These are phyloP conservation scores for Dipodascopsis uninucleata DNA, from an alignment of 805 yeast genomes.

Conservation along the genomic window DNA sequence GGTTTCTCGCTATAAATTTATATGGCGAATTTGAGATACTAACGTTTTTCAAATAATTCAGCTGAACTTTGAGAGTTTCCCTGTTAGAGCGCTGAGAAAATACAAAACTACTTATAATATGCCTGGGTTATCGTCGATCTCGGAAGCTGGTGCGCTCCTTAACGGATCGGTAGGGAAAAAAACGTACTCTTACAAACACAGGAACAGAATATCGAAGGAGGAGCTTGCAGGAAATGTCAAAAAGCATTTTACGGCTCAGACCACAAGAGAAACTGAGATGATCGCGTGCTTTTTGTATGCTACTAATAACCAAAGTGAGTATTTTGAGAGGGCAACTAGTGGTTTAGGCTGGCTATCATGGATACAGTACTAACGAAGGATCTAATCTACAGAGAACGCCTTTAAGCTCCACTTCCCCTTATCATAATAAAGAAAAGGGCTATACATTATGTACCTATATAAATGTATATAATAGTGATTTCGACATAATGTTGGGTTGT, in stretches of 20 bases:
- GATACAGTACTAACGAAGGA: slow-evolving; percentile 5
- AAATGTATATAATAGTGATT: too few relatives aligned
- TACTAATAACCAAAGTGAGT: slow-evolving; percentile 62
- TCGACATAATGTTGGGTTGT: too few relatives aligned
- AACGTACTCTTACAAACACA: slow-evolving; percentile 46
- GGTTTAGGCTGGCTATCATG: background rate
- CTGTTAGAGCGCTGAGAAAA: slow-evolving; percentile 60
- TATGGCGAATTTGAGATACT: too few relatives aligned
- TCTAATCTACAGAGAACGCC: slow-evolving; percentile 10
- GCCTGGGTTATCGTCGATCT: slow-evolving; percentile 54
- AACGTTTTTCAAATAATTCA: too few relatives aligned
- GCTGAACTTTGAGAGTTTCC: slow-evolving; percentile 63
- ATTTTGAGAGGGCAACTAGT: background rate
- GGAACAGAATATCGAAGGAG: slow-evolving; percentile 49
- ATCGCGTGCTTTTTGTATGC: slow-evolving; percentile 85
- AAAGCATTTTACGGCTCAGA: slow-evolving; percentile 59
- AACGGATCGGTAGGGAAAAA: slow-evolving; percentile 71
- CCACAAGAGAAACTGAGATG: slow-evolving; percentile 76
- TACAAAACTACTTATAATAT: slow-evolving; percentile 63
- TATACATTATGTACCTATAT: too few relatives aligned
- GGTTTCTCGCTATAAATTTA: too few relatives aligned
- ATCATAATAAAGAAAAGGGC: too few relatives aligned
- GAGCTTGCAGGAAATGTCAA: slow-evolving; percentile 60
- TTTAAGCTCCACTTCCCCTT: slow-evolving; percentile 7
- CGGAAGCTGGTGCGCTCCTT: slow-evolving; percentile 66